These are phyloP conservation scores for Cyberlindnera lachancei DNA, from an alignment of 805 yeast genomes.

Conservation along the genomic window DNA sequence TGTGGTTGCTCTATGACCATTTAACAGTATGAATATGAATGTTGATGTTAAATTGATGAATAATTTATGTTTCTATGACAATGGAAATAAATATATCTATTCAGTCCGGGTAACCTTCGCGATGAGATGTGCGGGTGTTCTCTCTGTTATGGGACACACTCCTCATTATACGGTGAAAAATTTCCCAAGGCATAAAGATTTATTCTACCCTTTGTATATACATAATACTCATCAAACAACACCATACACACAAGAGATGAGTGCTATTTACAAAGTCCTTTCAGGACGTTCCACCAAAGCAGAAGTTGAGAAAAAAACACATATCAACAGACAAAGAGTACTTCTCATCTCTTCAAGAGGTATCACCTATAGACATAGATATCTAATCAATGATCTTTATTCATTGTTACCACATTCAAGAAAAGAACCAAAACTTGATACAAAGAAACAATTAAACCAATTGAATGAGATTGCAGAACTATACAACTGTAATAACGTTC, in stretches of 20 bases:
- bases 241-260: too few species aligned
- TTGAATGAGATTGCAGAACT: conserved; percentile 94
- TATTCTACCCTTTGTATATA: too few species aligned
- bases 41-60: too few species aligned
- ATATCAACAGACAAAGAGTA: conserved; percentile 81
- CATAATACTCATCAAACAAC: too few species aligned
- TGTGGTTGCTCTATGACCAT: neutral
- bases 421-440: conserved; percentile 93
- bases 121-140: neutral
- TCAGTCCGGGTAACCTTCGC: too few species aligned
- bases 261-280: conserved; percentile 65
- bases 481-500: conserved; percentile 91
- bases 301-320: conserved; percentile 37
- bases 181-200: too few species aligned
- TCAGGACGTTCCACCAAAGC: conserved; percentile 36
- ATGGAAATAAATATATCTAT: too few species aligned
- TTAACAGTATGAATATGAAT: neutral
- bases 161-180: too few species aligned
- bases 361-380: conserved; percentile 91
- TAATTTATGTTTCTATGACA: too few species aligned
- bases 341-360: conserved; percentile 91
- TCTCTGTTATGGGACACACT: too few species aligned
- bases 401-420: conserved; percentile 86
- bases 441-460: conserved; percentile 81
- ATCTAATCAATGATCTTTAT: conserved; percentile 74